These are phyloP conservation scores for Colletotrichum camelliae DNA, from an alignment of 2,329 filamentous ascomycete genomes.

Conservation along the genomic window DNA sequence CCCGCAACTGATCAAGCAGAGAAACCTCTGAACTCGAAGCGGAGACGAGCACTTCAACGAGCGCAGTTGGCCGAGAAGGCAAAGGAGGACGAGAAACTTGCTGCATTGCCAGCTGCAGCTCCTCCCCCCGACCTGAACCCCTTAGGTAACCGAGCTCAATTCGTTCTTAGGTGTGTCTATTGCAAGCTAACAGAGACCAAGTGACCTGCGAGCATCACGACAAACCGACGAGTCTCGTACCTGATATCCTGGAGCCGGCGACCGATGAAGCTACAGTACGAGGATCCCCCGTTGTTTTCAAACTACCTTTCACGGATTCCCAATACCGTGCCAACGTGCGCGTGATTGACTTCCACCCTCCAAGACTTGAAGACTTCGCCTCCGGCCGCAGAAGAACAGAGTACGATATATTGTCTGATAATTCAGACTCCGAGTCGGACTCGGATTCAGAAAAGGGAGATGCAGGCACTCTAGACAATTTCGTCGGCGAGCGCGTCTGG, in stretches of 20 bases:
- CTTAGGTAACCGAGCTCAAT: constrained; percentile 27
- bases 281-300: constrained; percentile 36
- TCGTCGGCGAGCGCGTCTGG: constrained; percentile 55
- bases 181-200: constrained; percentile 23
- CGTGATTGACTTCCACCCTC: constrained; percentile 83
- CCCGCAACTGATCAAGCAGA: constrained; percentile 9
- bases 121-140: constrained; percentile 34
- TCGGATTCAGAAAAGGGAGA: constrained; percentile 29
- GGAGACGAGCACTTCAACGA: constrained; percentile 19
- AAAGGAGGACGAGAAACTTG: constrained; percentile 28
- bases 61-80: constrained; percentile 1
- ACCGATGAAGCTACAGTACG: constrained; percentile 49
- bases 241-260: constrained; percentile 43
- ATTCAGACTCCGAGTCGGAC: constrained; percentile 32
- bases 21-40: constrained; percentile 27
- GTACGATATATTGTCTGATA: constrained; percentile 55
- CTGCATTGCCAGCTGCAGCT: constrained; percentile 27
- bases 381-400: constrained; percentile 49
- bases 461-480: constrained; percentile 29
- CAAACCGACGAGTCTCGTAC: constrained; percentile 38
- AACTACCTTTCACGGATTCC: constrained; percentile 76
- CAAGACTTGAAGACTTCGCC: constrained; percentile 74
- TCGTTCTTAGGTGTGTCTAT: background rate
- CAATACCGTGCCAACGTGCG: constrained; percentile 74
- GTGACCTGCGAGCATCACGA: constrained; percentile 53